Base-by-base conservation (phyloP, 352 stramenopile species). In the Elongisporangium anandrum region DNA sequence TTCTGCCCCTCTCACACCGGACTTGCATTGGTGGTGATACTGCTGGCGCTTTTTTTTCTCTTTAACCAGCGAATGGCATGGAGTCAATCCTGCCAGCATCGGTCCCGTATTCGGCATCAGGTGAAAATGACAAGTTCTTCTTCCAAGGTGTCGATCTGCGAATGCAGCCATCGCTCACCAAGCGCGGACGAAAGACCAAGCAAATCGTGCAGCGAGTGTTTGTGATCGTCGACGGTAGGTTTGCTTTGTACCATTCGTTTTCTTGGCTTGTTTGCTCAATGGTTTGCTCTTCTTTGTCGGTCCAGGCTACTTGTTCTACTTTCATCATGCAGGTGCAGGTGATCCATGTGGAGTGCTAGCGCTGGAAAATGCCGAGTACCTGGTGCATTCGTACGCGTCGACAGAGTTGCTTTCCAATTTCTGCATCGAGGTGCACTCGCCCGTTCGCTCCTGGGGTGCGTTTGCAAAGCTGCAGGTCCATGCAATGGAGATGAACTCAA, bases 251-350 rank as follows among this genome's bases (percentile, higher is more conserved):
- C 22, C 17, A 17, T 54, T 15, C 26, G 29, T 3, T 39, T 26
- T 6, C 2, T 15, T 16, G 4, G 19, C 12, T 53, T 13, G 29
- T 10, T 0, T 60, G 21, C 45, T 17, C 38, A 50, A 54, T 59
- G 19, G 52, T 21, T 22, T 21, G 13, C n/a, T n/a, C n/a, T n/a
- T n/a, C n/a, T n/a, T 50, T 24, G 29, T 34, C 13, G 17, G 54
- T 52, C 17, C 50, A 92, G 80, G 73, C 52, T 90, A 88, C 56
- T 59, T 93, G 38, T 91, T 92, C 68, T 93, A 91, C 81, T 93
- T 93, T 50, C 78, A 86, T 50, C 70, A 74, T 49, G 66, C 75
- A 4, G 55, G 65, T 16, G 66, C 79, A 12, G 69, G 64, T 1
- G 73, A 84, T 52, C 83, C 81, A 3, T 89, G 77, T 56, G 83